Conservation (phyloP, 1,284 basidiomycete species). For the Boletellus sp. region DNA sequence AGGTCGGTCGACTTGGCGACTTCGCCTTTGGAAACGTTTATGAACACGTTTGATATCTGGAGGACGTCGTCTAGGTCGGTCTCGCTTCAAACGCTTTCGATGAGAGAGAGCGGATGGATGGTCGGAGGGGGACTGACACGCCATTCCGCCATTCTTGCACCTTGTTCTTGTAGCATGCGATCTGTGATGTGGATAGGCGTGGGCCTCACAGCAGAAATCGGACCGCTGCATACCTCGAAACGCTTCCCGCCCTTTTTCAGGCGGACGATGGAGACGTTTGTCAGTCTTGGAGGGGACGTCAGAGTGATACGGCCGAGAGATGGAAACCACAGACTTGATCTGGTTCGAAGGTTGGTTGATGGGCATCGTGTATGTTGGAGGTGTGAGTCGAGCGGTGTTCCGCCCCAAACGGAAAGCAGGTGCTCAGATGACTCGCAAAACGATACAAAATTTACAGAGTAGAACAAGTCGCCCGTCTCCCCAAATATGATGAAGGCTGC, state of each 20-base stretch:
- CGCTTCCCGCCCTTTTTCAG: constrained; percentile 96
- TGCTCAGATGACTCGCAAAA: constrained; percentile 4
- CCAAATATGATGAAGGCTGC: background rate
- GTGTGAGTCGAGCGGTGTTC: background rate
- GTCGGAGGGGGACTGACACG: constrained; percentile 53
- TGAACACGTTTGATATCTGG: constrained; percentile 95
- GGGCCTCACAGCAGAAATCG: background rate
- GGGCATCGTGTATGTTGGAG: constrained; percentile 35
- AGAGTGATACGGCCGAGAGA: background rate
- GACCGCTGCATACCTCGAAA: constrained; percentile 71
- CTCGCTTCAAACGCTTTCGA: constrained; percentile 54
- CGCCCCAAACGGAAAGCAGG: background rate
- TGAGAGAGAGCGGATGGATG: background rate
- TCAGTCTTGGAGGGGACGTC: constrained; percentile 55
- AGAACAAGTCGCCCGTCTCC: background rate
- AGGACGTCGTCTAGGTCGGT: constrained; percentile 94
- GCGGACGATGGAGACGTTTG: constrained; percentile 94
- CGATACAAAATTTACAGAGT: background rate
- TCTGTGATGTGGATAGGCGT: constrained; percentile 47
- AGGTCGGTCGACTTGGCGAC: constrained; percentile 88
- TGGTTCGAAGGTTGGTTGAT: constrained; percentile 85
- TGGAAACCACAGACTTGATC: constrained; percentile 61
- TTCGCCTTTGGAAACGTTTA: constrained; percentile 96
- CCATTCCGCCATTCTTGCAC: constrained; percentile 95
- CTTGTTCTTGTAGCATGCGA: constrained; percentile 99